Evolutionary conservation across 495 filamentous ascomycete species (phyloP).

Genomic region (Immersiella caudata): DNA sequence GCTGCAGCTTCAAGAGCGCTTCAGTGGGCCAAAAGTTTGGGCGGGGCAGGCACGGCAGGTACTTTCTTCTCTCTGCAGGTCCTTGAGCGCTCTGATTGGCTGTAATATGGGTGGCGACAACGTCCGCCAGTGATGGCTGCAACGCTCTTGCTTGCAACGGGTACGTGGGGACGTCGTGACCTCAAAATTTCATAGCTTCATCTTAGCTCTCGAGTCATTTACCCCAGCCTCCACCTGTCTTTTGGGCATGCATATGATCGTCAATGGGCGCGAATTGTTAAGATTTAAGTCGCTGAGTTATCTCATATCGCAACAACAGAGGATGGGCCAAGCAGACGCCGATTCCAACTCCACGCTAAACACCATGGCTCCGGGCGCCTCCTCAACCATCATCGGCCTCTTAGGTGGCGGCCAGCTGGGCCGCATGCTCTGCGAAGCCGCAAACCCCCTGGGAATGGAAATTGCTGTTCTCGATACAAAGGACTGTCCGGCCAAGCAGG

Average conservation of each 20-base stretch:
- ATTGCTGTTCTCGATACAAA: slow-evolving; percentile 79
- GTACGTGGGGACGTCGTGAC: slow-evolving; percentile 17
- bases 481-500: slow-evolving; percentile 86
- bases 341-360: slow-evolving; percentile 11
- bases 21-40: background rate
- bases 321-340: slow-evolving; percentile 15
- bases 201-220: slow-evolving; percentile 19
- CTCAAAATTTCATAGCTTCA: slow-evolving; percentile 22
- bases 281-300: slow-evolving; percentile 28
- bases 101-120: slow-evolving; percentile 6
- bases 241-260: slow-evolving; percentile 19
- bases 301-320: slow-evolving; percentile 19
- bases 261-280: slow-evolving; percentile 17
- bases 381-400: slow-evolving; percentile 42
- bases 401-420: slow-evolving; percentile 76
- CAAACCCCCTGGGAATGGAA: slow-evolving; percentile 82
- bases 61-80: slow-evolving; percentile 6
- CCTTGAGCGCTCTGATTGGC: slow-evolving; percentile 11
- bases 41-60: background rate
- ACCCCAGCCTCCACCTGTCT: background rate
- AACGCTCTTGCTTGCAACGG: slow-evolving; percentile 5
- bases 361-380: slow-evolving; percentile 27
- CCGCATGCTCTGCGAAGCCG: slow-evolving; percentile 92
- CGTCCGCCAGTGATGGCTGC: slow-evolving; percentile 1
- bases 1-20: background rate